These are phyloP conservation scores for Rosa persica DNA, from an alignment of 306 rosid species.

Conservation along the genomic window DNA sequence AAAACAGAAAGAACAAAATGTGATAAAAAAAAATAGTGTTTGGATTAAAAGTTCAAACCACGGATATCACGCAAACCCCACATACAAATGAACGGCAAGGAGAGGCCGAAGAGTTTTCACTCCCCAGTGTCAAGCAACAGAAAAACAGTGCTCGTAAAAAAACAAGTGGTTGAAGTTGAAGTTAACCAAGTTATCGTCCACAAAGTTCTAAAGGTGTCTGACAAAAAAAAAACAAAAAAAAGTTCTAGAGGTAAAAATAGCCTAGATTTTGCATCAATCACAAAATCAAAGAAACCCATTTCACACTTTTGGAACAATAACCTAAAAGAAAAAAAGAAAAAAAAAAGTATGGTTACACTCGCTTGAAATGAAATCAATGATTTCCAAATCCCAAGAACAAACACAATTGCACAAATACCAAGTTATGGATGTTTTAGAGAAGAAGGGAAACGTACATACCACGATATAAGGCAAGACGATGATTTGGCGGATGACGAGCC, in stretches of 20 bases:
- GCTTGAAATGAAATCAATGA: not conserved
- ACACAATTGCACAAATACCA: not conserved
- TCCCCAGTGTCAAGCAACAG: not conserved
- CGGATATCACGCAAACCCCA: not conserved
- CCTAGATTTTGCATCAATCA: not conserved
- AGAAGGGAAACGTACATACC: slow-evolving; percentile 49
- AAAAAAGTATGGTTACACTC: not conserved
- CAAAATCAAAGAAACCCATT: not conserved
- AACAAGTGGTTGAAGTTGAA: not conserved
- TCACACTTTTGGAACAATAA: not conserved
- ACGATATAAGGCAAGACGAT: slow-evolving; percentile 67
- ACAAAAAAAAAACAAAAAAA: too few relatives aligned
- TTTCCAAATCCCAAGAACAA: not conserved
- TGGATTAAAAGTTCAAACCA: not conserved
- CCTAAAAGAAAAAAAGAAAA: not conserved
- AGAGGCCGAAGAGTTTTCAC: not conserved
- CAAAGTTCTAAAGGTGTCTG: too few relatives aligned
- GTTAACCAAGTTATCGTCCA: not conserved
- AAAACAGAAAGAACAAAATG: not conserved
- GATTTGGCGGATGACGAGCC: slow-evolving; percentile 59
- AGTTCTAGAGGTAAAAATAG: too few relatives aligned
- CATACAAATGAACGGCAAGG: not conserved
- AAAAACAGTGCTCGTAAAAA: not conserved
- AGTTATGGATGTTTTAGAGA: not conserved
- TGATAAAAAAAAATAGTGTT: not conserved